These are phyloP conservation scores for Nannochloropsis granulata DNA, from an alignment of 108 stramenopile genomes.

Conservation along the genomic window DNA sequence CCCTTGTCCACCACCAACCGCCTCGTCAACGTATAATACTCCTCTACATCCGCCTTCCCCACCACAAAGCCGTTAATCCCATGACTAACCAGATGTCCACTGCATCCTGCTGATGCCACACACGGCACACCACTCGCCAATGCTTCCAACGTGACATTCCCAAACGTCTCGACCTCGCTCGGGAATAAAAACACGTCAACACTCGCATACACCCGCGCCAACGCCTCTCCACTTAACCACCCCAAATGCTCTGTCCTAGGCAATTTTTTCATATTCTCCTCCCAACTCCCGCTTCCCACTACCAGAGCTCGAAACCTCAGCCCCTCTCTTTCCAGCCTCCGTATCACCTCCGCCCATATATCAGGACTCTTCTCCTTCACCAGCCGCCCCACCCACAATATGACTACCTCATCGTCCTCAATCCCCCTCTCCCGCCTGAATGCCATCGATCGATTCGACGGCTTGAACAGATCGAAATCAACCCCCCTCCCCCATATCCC, in stretches of 20 bases:
- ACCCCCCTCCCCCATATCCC: constrained; percentile 51
- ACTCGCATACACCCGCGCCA: constrained; percentile 48
- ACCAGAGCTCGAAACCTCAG: constrained; percentile 41
- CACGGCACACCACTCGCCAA: constrained; percentile 49
- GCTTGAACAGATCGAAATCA: constrained; percentile 44
- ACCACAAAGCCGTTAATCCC: background rate
- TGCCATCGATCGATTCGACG: constrained; percentile 25
- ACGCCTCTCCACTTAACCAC: constrained; percentile 43
- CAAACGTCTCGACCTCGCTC: constrained; percentile 53
- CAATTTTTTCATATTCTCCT: constrained; percentile 35
- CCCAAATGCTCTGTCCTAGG: constrained; percentile 41
- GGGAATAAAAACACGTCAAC: constrained; percentile 54
- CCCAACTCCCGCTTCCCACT: constrained; percentile 45
- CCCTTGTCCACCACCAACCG: background rate
- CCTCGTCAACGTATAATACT: background rate
- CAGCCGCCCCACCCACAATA: constrained; percentile 49
- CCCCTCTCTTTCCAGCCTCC: constrained; percentile 21
- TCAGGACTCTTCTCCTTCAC: constrained; percentile 54
- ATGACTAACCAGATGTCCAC: background rate
- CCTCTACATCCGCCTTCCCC: background rate
- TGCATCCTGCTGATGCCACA: constrained; percentile 49
- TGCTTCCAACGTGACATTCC: constrained; percentile 56
- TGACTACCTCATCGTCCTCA: constrained; percentile 39
- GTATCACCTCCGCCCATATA: constrained; percentile 40
- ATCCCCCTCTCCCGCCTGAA: constrained; percentile 42